Percentiles rank a stretch among this genome's conserved stretches.
phyloP scores from a whole-genome alignment of 1,284 basidiomycete species.

The Apiotrichum siamense region DNA sequence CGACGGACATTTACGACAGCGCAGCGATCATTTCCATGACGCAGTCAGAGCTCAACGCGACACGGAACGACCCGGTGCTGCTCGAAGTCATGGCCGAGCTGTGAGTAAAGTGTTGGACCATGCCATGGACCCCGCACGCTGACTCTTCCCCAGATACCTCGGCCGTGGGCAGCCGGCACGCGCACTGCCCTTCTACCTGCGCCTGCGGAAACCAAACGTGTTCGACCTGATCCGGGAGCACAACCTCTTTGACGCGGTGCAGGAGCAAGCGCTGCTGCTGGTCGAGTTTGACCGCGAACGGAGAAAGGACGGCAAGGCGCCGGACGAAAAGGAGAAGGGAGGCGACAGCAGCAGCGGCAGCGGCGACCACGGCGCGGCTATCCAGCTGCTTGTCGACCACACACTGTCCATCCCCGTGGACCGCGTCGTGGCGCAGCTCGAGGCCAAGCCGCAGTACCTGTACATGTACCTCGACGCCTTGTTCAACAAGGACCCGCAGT shows the following conservation, averaged over 20 bases:
- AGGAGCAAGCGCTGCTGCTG: constrained; percentile 83
- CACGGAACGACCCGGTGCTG: constrained; percentile 58
- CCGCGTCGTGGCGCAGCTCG: constrained; percentile 81
- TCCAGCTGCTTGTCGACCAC: constrained; percentile 85
- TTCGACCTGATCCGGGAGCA: constrained; percentile 92
- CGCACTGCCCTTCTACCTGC: constrained; percentile 82
- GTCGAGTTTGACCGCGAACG: constrained; percentile 93
- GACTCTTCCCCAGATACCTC: constrained; percentile 57
- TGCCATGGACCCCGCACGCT: too few relatives aligned
- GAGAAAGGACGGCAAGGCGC: constrained; percentile 50
- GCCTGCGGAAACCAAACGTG: constrained; percentile 77
- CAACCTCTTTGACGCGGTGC: constrained; percentile 90
- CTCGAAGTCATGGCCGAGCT: constrained; percentile 92
- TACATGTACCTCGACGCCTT: constrained; percentile 91
- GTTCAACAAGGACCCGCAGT: constrained; percentile 76
- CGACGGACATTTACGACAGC: constrained; percentile 82
- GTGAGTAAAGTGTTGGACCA: constrained; percentile 32
- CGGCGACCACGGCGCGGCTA: constrained; percentile 58
- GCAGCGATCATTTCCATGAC: constrained; percentile 80
- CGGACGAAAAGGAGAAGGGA: constrained; percentile 14
- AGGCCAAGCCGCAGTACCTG: constrained; percentile 69
- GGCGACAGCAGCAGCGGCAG: too few relatives aligned
- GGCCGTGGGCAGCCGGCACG: constrained; percentile 87
- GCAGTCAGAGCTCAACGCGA: constrained; percentile 69
- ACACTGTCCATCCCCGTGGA: constrained; percentile 90